Percentiles rank a stretch among this genome's conserved stretches.
Evolutionary conservation across 2,329 filamentous ascomycete species (phyloP).

Genomic region (Arthrinium phaeospermum): DNA sequence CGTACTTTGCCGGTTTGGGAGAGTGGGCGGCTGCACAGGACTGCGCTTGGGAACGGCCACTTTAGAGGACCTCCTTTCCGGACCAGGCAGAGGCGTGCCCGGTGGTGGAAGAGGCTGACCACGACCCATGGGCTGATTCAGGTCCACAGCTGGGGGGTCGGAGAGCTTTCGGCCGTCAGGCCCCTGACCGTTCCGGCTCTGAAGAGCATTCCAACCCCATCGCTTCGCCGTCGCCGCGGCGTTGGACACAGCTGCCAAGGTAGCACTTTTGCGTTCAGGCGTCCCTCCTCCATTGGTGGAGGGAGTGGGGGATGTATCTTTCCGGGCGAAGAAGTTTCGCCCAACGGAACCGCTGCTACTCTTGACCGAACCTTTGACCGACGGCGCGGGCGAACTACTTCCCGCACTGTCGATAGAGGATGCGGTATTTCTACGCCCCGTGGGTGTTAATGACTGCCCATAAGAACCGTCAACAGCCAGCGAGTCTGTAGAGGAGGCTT

Average conservation of each 20-base stretch:
- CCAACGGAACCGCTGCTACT: conserved; percentile 36
- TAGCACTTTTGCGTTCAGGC: conserved; percentile 32
- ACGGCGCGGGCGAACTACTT: conserved; percentile 33
- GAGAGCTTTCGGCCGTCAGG: conserved; percentile 37
- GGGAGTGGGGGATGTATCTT: conserved; percentile 31
- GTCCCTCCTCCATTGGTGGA: conserved; percentile 26
- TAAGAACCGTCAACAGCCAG: conserved; percentile 27
- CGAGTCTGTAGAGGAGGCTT: conserved; percentile 32
- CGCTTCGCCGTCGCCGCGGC: conserved; percentile 41
- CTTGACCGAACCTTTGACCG: conserved; percentile 35
- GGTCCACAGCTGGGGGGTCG: conserved; percentile 36
- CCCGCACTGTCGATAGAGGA: conserved; percentile 37
- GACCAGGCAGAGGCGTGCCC: conserved; percentile 39
- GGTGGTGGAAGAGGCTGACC: conserved; percentile 41
- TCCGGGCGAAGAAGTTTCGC: conserved; percentile 36
- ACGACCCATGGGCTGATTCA: conserved; percentile 42
- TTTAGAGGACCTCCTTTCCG: conserved; percentile 33
- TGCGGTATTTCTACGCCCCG: conserved; percentile 35
- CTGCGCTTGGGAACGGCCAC: conserved; percentile 36
- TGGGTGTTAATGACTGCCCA: conserved; percentile 32
- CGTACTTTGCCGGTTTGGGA: conserved; percentile 30
- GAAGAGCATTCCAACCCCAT: conserved; percentile 41
- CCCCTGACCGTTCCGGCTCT: conserved; percentile 36
- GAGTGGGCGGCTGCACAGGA: conserved; percentile 33
- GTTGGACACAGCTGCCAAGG: conserved; percentile 38